phyloP scores from a whole-genome alignment of 75 land plant genomes.

The Pseudotsuga menziesii region DNA sequence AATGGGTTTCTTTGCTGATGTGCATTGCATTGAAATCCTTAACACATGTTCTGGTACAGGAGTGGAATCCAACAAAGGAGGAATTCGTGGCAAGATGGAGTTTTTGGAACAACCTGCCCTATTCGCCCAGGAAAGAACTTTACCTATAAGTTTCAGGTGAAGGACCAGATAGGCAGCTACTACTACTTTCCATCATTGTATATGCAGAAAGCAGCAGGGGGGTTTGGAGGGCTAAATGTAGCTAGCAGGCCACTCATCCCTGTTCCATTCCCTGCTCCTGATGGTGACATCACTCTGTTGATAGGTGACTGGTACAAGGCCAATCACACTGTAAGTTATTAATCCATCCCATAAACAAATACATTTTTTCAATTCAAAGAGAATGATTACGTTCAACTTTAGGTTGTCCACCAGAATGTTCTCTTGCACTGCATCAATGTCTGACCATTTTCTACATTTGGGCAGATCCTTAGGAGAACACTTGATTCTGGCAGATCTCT shows the following conservation, averaged over 20 bases:
- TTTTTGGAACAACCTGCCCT: conserved; percentile 82
- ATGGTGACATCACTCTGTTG: conserved; percentile 58
- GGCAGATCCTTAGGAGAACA: conserved; percentile 1
- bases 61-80: conserved; percentile 79
- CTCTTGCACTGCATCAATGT: neutral
- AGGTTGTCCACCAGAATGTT: neutral
- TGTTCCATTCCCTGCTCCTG: conserved; percentile 70
- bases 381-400: neutral
- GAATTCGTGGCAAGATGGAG: conserved; percentile 95
- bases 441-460: neutral
- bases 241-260: conserved; percentile 63
- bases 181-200: conserved; percentile 76
- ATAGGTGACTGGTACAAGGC: conserved; percentile 89
- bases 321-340: conserved; percentile 51
- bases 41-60: conserved; percentile 32
- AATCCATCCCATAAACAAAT: neutral
- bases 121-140: conserved; percentile 70
- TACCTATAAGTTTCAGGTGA: conserved; percentile 73
- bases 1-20: neutral
- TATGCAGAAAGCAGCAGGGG: conserved; percentile 82
- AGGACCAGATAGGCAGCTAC: conserved; percentile 89
- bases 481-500: conserved; percentile 23
- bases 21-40: neutral
- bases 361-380: neutral
- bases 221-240: conserved; percentile 68